These are phyloP conservation scores for Melampsora americana DNA, from an alignment of 1,284 basidiomycete species.

Conservation along the genomic window DNA sequence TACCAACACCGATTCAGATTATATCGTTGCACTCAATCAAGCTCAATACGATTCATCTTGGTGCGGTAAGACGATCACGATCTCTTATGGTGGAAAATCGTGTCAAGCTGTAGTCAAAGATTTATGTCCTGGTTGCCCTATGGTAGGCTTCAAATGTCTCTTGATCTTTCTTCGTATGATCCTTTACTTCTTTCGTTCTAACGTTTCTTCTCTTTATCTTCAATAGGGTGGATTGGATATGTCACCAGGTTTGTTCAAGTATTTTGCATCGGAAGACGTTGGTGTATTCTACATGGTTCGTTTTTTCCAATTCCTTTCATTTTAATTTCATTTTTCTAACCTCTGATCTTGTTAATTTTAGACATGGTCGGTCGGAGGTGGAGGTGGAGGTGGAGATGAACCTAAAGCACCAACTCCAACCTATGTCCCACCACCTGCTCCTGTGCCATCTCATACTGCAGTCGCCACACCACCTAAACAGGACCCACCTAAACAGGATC, in stretches of 20 bases:
- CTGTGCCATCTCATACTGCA: too few relatives aligned
- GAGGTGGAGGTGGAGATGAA: constrained; percentile 1
- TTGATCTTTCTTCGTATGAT: neutral
- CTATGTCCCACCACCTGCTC: neutral
- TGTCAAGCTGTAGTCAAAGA: neutral
- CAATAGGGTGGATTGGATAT: constrained; percentile 16
- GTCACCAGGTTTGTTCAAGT: constrained; percentile 16
- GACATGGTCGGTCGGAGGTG: neutral
- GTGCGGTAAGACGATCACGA: constrained; percentile 18
- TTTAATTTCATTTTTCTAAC: neutral
- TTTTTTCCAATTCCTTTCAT: neutral
- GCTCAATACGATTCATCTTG: constrained; percentile 59
- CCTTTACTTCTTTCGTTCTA: neutral
- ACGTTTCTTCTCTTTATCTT: neutral
- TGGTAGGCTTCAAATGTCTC: neutral
- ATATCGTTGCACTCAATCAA: constrained; percentile 65
- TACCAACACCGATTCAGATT: constrained; percentile 60
- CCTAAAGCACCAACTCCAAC: neutral
- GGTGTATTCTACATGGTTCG: constrained; percentile 30
- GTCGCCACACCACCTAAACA: too few relatives aligned
- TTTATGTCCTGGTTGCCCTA: constrained; percentile 17
- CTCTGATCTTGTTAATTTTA: neutral
- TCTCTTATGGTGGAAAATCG: constrained; percentile 15
- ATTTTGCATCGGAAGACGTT: constrained; percentile 24
- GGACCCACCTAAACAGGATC: too few relatives aligned